These are phyloP conservation scores for Discostella stelligeroides DNA, from an alignment of 108 stramenopile species.

Conservation along the genomic window DNA sequence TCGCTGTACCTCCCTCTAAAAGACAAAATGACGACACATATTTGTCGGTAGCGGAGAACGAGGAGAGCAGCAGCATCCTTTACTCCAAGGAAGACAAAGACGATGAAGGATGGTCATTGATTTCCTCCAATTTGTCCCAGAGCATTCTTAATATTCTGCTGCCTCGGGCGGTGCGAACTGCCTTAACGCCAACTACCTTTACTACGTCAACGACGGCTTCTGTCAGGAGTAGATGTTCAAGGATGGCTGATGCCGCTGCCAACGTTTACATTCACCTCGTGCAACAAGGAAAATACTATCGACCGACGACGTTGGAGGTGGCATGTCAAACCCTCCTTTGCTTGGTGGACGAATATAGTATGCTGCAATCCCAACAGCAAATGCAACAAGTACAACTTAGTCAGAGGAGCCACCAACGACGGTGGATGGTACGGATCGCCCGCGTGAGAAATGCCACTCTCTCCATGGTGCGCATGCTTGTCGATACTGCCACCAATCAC, in stretches of 20 bases:
- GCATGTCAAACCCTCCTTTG: constrained; percentile 17
- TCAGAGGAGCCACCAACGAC: background rate
- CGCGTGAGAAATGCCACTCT: constrained; percentile 26
- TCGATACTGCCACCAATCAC: constrained; percentile 9
- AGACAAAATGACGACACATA: too few relatives aligned
- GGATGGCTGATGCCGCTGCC: background rate
- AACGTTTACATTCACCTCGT: background rate
- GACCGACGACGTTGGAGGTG: constrained; percentile 21
- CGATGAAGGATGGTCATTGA: constrained; percentile 6
- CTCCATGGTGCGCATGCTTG: background rate
- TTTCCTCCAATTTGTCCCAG: constrained; percentile 30
- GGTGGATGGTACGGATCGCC: background rate
- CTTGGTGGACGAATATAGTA: constrained; percentile 18
- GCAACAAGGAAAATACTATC: too few relatives aligned
- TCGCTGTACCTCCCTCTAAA: background rate
- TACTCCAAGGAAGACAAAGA: too few relatives aligned
- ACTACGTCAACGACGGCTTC: too few relatives aligned
- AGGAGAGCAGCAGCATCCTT: too few relatives aligned
- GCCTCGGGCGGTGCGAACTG: constrained; percentile 11
- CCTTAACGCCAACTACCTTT: background rate
- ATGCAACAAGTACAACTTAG: too few relatives aligned
- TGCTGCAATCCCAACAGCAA: background rate
- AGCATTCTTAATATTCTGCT: constrained; percentile 22
- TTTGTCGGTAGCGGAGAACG: too few relatives aligned
- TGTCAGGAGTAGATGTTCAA: too few relatives aligned